phyloP scores from a whole-genome alignment of 371 early-diverging fungal genomes.

The Vairimorpha apis region DNA sequence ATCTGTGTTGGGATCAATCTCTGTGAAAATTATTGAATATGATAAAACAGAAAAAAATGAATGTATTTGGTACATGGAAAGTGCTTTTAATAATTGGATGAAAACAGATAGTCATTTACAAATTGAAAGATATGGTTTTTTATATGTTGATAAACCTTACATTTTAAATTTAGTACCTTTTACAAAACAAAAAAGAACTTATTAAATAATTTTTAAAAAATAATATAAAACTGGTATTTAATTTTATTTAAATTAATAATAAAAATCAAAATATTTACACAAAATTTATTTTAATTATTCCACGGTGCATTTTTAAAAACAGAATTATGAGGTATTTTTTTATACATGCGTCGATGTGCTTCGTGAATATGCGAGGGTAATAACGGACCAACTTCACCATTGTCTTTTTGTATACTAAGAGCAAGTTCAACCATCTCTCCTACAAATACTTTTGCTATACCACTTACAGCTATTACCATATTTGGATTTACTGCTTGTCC shows the following conservation, averaged over 20 bases:
- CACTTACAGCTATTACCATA: constrained; percentile 78
- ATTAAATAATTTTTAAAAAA: not conserved
- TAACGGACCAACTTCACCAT: constrained; percentile 63
- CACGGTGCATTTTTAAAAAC: constrained; percentile 49
- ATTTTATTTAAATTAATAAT: not conserved
- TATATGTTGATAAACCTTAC: constrained; percentile 47
- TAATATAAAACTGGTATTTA: constrained; percentile 1
- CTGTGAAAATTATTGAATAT: constrained; percentile 65
- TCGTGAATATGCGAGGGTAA: constrained; percentile 78
- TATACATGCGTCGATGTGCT: constrained; percentile 73
- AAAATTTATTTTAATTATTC: constrained; percentile 17
- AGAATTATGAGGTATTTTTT: constrained; percentile 62
- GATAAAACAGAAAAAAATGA: constrained; percentile 80
- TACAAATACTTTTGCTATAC: constrained; percentile 84
- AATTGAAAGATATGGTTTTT: constrained; percentile 94
- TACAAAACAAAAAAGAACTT: constrained; percentile 62
- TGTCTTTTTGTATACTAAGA: constrained; percentile 61
- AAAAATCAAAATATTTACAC: not conserved
- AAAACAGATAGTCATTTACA: constrained; percentile 76
- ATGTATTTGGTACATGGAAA: constrained; percentile 64
- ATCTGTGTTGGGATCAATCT: constrained; percentile 61
- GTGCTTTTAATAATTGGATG: constrained; percentile 58
- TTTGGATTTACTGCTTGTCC: constrained; percentile 76
- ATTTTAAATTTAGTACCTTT: constrained; percentile 61
- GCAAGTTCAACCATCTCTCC: constrained; percentile 83